phyloP scores from a whole-genome alignment of 1,139 yeast species.

The Kodamaea alishanica region DNA sequence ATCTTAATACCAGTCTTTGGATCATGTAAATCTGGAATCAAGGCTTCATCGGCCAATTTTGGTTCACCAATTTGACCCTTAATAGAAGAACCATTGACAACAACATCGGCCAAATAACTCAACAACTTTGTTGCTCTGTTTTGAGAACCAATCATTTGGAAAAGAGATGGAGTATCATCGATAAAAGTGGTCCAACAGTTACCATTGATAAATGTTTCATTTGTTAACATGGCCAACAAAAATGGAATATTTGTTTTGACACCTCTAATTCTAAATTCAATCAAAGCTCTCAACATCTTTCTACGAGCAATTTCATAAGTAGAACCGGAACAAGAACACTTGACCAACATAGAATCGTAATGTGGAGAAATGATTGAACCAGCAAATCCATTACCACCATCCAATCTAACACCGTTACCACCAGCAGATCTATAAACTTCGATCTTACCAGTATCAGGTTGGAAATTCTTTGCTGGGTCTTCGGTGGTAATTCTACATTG shows the following conservation, averaged over 20 bases:
- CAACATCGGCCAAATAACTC: slow-evolving; percentile 84
- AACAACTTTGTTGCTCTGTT: slow-evolving; percentile 94
- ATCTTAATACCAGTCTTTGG: slow-evolving; percentile 50
- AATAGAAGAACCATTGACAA: slow-evolving; percentile 92
- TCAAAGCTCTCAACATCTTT: slow-evolving; percentile 93
- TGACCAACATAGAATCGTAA: slow-evolving; percentile 97
- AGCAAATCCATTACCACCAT: slow-evolving; percentile 99
- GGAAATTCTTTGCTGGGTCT: slow-evolving; percentile 94
- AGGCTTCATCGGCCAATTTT: slow-evolving; percentile 70
- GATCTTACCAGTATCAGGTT: slow-evolving; percentile 97
- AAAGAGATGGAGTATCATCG: slow-evolving; percentile 94
- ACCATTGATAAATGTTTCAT: slow-evolving; percentile 84
- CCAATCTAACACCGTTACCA: slow-evolving; percentile 98
- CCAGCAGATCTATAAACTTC: slow-evolving; percentile 99
- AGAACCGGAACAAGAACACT: slow-evolving; percentile 94
- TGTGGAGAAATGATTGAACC: slow-evolving; percentile 97
- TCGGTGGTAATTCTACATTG: slow-evolving; percentile 99
- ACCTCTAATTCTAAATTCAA: slow-evolving; percentile 97
- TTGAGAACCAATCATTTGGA: slow-evolving; percentile 92
- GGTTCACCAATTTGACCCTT: slow-evolving; percentile 95
- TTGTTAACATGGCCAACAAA: slow-evolving; percentile 85
- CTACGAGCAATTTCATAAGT: slow-evolving; percentile 95
- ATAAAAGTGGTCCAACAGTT: slow-evolving; percentile 98
- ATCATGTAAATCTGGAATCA: slow-evolving; percentile 68
- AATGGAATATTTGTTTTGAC: slow-evolving; percentile 98